Evolutionary conservation across 306 rosid genomes (phyloP), one percentile per base, ranked within the genome.

Genomic region (Pyrus communis): DNA sequence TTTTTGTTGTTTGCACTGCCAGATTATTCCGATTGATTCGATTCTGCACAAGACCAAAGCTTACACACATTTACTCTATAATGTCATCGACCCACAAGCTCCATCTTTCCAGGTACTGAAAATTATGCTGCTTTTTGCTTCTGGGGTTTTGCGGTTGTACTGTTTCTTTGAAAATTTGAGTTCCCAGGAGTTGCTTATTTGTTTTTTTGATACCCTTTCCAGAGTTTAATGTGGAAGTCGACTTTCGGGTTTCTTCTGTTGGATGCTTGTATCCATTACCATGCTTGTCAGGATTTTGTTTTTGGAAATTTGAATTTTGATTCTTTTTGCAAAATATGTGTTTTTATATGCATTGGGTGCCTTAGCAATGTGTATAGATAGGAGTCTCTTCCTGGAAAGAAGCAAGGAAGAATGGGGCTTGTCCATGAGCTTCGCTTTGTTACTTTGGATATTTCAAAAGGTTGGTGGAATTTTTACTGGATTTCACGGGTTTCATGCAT

Each of bases 1-100:
- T 74, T 78, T 73, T 15, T 0, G 30, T 40, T 46, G 60, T 3
- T 4, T 49, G 74, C 63, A 35, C 31, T 72, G 52, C 33, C 33
- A 95, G 98, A 92, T 95, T 81, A 73, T 90, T 79, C 51, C 88
- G 4, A 86, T 95, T 69, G 99, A 95, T 88, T 83, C 91, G 79
- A 88, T 90, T 79, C 91, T 95, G 83, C 97, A 91, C 78, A 95
- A 89, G 82, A 89, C 82, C 75, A 91, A 90, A 80, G 96, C 97
- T 12, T 91, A 85, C 79, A 90, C 93, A 74, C 97, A 92, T 88
- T 80, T 95, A 30, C 93, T 95, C 35, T 82, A 84, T 83, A 95
- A 92, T 75, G 89, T 87, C 75, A 74, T 92, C 27, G 85, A 84
- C 77, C 81, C 83, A 62, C 75, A 89, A 76, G 76, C 68, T 75